Conservation (phyloP, 2,329 filamentous ascomycete species). For the Pestalotiopsis sp. region DNA sequence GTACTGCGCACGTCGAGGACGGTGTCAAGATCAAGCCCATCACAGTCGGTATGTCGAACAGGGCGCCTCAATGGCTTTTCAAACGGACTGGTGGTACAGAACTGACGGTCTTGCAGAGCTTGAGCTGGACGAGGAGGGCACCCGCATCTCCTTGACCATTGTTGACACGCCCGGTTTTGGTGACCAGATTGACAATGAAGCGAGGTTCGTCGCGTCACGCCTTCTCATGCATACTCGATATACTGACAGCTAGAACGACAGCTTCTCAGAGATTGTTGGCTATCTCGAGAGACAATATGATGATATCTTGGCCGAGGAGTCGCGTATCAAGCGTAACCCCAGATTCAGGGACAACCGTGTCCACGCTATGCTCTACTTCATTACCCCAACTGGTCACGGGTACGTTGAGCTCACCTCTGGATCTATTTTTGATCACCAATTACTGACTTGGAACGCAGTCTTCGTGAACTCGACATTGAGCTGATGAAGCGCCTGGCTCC, state of each 20-base stretch:
- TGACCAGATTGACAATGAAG: constrained; percentile 99
- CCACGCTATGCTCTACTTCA: constrained; percentile 98
- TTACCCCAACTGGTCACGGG: constrained; percentile 96
- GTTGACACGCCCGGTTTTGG: constrained; percentile 98
- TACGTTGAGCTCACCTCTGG: constrained; percentile 39
- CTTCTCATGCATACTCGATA: constrained; percentile 7
- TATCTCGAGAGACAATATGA: constrained; percentile 99
- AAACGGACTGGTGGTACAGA: constrained; percentile 19
- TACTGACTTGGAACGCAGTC: constrained; percentile 52
- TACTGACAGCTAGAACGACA: constrained; percentile 36
- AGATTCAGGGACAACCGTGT: constrained; percentile 99
- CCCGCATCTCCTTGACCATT: constrained; percentile 95
- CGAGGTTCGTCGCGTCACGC: constrained; percentile 64
- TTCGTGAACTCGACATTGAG: constrained; percentile 98
- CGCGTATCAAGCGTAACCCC: constrained; percentile 99
- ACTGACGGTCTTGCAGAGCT: constrained; percentile 61
- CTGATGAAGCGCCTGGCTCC: constrained; percentile 99
- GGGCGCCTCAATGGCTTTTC: background rate
- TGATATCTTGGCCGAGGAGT: constrained; percentile 98
- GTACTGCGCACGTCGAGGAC: constrained; percentile 88
- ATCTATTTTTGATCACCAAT: background rate
- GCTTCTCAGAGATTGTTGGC: constrained; percentile 96
- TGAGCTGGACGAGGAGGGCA: constrained; percentile 97
- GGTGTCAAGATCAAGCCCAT: constrained; percentile 98
- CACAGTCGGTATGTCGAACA: constrained; percentile 77